Evolutionary conservation across 1,139 yeast genomes (phyloP).

Genomic region (Suhomyces wounanorum): DNA sequence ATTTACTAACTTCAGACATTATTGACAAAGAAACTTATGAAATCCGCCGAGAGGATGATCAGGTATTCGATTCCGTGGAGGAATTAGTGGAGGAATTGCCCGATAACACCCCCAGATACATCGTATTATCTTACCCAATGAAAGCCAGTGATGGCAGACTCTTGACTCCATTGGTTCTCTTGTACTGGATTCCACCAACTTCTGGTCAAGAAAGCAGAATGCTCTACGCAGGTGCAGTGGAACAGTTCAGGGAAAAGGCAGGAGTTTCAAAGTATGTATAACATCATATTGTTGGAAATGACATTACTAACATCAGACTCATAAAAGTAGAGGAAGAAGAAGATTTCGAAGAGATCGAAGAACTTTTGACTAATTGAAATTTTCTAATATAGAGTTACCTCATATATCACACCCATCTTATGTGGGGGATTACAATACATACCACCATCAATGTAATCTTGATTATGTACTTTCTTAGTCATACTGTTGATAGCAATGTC

Average conservation of each 20-base stretch:
- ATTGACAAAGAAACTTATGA: constrained; percentile 61
- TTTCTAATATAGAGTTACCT: not conserved
- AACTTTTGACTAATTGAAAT: constrained; percentile 3
- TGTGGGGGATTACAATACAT: not conserved
- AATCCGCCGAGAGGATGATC: constrained; percentile 50
- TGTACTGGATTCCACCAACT: constrained; percentile 87
- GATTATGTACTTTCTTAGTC: not conserved
- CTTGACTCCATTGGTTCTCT: constrained; percentile 69
- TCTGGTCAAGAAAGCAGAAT: constrained; percentile 76
- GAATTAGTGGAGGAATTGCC: constrained; percentile 77
- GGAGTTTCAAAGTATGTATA: constrained; percentile 65
- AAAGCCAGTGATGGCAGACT: constrained; percentile 70
- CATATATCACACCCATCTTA: not conserved
- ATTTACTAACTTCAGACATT: constrained; percentile 33
- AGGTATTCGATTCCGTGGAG: constrained; percentile 49
- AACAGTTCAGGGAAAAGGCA: constrained; percentile 72
- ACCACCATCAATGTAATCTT: not conserved
- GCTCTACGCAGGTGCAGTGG: constrained; percentile 90
- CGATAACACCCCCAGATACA: constrained; percentile 75
- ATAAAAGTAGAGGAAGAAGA: constrained; percentile 62
- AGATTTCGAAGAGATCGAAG: constrained; percentile 54
- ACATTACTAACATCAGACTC: constrained; percentile 39
- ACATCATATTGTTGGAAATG: not conserved
- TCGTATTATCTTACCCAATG: constrained; percentile 77
- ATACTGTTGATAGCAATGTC: not conserved